A percentile compares a stretch with the other conserved stretches of the same genome.
phyloP scores from a whole-genome alignment of 768 basidiomycete genomes.

The Vararia minispora region DNA sequence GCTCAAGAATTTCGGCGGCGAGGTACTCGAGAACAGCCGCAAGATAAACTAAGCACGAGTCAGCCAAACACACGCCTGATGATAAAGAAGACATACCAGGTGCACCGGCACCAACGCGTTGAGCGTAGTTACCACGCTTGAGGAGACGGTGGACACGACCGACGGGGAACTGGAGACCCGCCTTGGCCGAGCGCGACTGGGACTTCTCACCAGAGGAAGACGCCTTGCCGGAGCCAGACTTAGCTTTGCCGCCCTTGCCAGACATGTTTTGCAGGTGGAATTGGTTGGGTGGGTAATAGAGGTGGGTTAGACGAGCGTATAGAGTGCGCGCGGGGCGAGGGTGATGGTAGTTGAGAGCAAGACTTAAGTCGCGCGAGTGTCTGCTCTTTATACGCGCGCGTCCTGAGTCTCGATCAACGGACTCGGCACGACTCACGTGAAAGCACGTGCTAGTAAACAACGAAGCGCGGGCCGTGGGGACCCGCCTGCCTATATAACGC shows the following conservation, averaged over 20 bases:
- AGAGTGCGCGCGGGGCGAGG: background rate
- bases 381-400: slow-evolving; percentile 20
- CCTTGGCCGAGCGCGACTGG: slow-evolving; percentile 63
- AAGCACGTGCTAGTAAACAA: slow-evolving; percentile 16
- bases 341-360: background rate
- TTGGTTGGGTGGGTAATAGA: slow-evolving; percentile 10
- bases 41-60: slow-evolving; percentile 53
- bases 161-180: slow-evolving; percentile 77
- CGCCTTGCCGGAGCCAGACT: slow-evolving; percentile 32
- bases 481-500: slow-evolving; percentile 14
- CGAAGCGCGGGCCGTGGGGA: slow-evolving; percentile 26
- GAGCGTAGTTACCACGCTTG: slow-evolving; percentile 82
- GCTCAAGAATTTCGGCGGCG: slow-evolving; percentile 86
- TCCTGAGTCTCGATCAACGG: slow-evolving; percentile 22
- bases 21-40: slow-evolving; percentile 89
- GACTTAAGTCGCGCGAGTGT: background rate
- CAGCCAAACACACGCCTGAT: background rate
- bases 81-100: slow-evolving; percentile 39
- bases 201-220: slow-evolving; percentile 32
- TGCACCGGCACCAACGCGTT: slow-evolving; percentile 83
- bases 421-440: slow-evolving; percentile 16
- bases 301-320: slow-evolving; percentile 7
- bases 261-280: slow-evolving; percentile 36
- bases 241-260: slow-evolving; percentile 39
- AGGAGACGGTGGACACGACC: slow-evolving; percentile 87